A percentile compares a stretch with the other conserved stretches of the same genome.
These are phyloP conservation scores for Dicorynia guianensis DNA, from an alignment of 306 rosid species.

Conservation along the genomic window DNA sequence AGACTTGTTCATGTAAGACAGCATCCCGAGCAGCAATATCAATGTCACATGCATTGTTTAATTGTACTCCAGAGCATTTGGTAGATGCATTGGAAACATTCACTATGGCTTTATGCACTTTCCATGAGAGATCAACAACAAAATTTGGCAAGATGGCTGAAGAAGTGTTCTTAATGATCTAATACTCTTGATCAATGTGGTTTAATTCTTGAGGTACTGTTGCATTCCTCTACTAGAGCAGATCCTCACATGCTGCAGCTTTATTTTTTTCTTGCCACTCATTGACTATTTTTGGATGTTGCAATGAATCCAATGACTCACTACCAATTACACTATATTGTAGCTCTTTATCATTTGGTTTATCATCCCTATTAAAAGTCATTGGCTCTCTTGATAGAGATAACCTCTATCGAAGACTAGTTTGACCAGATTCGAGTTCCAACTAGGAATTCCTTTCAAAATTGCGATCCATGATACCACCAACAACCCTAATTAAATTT, in stretches of 20 bases:
- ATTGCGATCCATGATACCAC: not conserved
- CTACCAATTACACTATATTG: not conserved
- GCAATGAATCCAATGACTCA: not conserved
- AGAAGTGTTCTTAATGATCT: conserved; percentile 16
- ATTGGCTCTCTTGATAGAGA: not conserved
- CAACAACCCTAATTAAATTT: not conserved
- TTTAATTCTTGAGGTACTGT: conserved; percentile 11
- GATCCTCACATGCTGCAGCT: conserved; percentile 1
- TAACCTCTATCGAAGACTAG: not conserved
- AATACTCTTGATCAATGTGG: conserved; percentile 30
- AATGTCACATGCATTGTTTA: conserved; percentile 45
- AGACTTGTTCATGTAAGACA: conserved; percentile 76
- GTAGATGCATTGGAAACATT: conserved; percentile 28
- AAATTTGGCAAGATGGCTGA: conserved; percentile 28
- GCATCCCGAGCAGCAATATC: conserved; percentile 74
- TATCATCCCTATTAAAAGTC: no score
- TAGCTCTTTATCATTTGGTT: not conserved
- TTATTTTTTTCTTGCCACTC: conserved; percentile 24
- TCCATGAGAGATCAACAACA: conserved; percentile 4
- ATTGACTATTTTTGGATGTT: not conserved
- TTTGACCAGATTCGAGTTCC: conserved; percentile 8
- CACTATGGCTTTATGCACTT: conserved; percentile 21
- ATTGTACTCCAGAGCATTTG: conserved; percentile 38
- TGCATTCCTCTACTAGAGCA: conserved; percentile 1
- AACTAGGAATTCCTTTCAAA: not conserved